Base-by-base conservation (phyloP, 2,329 filamentous ascomycete genomes). In the Hypoxylon sp. region DNA sequence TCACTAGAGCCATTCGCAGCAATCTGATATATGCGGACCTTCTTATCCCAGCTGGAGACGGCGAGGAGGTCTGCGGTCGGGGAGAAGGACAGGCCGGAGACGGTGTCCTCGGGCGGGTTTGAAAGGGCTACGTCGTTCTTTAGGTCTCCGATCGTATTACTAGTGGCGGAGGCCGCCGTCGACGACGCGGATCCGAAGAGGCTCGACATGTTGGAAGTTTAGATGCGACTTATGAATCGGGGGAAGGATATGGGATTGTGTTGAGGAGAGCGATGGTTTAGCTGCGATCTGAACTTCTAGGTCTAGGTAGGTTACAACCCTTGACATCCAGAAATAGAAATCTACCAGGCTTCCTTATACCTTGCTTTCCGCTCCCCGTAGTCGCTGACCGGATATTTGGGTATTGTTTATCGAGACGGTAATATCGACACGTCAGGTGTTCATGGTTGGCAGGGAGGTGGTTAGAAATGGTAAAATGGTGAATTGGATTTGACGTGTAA, bases 1-100 rank as follows among this genome's bases (percentile, higher is more conserved):
- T 93, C 88, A 74, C 91, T 94, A 75, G 91, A 87, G 44, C 93
- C 93, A 69, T 88, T 88, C 59, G 80, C 80, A 68, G 90, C 88
- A 75, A 98, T 93, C 78, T 98, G 93, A 81, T 98, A 99, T 76
- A 99, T 94, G 74, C 94, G 91, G 67, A 98, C 93, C 78, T 97
- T 97, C 82, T 96, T 97, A 80, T 99, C 95, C 95, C 95, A 99
- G 72, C 93, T 97, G 49, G 93, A 84, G 34, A 97, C 92, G 22
- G 94, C 93, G 17, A 99, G 84, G 76, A 96, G 91, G 72, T 98
- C 93, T 73, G 78, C 73, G 76, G 82, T 74, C 65, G 80, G 74
- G 74, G 84, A 74, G 81, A 97, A 99, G 50, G 88, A 83, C 63
- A 99, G 85, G 75, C 93, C 92, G 34, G 94, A 94, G 74, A 98